These are phyloP conservation scores for Grigorovia transvaalensis DNA, from an alignment of 805 yeast species.

Conservation along the genomic window DNA sequence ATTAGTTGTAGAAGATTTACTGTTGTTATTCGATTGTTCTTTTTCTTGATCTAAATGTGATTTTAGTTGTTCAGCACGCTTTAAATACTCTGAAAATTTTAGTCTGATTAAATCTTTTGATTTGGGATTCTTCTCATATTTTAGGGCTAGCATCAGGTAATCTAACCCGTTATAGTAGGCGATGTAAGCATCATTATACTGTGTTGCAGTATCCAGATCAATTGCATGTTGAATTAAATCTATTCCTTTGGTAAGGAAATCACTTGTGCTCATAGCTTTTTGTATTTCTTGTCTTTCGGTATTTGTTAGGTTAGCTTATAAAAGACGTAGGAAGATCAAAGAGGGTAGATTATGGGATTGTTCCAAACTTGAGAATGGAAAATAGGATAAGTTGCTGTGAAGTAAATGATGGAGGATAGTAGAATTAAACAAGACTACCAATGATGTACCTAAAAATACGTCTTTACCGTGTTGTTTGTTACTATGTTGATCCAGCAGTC, in stretches of 20 bases:
- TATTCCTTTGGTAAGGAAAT: constrained; percentile 88
- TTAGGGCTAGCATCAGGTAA: constrained; percentile 89
- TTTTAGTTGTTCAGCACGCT: constrained; percentile 89
- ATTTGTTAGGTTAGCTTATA: too few relatives aligned
- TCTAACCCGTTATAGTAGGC: constrained; percentile 88
- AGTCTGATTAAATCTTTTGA: constrained; percentile 82
- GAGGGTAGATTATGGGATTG: too few relatives aligned
- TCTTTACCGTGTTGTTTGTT: too few relatives aligned
- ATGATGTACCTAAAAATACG: too few relatives aligned
- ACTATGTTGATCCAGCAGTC: too few relatives aligned
- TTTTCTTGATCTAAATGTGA: constrained; percentile 67
- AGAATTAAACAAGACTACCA: too few relatives aligned
- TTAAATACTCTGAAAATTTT: constrained; percentile 81
- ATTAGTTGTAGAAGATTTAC: constrained; percentile 23
- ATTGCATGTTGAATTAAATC: constrained; percentile 90
- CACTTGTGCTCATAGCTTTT: constrained; percentile 38
- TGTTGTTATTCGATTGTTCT: constrained; percentile 45
- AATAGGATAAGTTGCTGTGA: too few relatives aligned
- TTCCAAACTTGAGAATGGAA: background rate
- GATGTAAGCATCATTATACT: constrained; percentile 89
- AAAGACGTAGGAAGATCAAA: too few relatives aligned
- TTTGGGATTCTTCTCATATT: constrained; percentile 84
- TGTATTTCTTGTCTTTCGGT: background rate
- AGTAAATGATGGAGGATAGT: too few relatives aligned
- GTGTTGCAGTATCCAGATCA: constrained; percentile 82